phyloP scores from a whole-genome alignment of 2,329 filamentous ascomycete genomes.

The Cladophialophora bantiana region DNA sequence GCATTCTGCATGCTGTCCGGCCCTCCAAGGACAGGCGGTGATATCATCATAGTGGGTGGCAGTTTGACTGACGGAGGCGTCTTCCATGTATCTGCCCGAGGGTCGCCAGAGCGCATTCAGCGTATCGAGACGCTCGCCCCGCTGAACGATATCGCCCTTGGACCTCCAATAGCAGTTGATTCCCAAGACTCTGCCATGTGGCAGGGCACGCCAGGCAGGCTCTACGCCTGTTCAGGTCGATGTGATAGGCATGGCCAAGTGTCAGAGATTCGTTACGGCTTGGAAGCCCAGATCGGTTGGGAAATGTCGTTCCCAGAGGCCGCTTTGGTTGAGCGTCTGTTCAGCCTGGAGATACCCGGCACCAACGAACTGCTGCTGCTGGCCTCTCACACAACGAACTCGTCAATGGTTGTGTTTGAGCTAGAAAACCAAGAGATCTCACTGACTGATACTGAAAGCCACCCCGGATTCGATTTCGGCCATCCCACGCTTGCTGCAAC shows the following conservation, averaged over 20 bases:
- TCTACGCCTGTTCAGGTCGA: conserved; percentile 42
- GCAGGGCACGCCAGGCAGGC: conserved; percentile 19
- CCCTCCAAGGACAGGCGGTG: conserved; percentile 64
- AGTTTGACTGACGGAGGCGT: conserved; percentile 79
- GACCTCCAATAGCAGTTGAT: conserved; percentile 19
- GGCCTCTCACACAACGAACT: conserved; percentile 52
- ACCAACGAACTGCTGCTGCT: conserved; percentile 49
- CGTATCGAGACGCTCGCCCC: conserved; percentile 69
- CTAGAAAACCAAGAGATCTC: conserved; percentile 49
- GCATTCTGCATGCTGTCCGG: conserved; percentile 73
- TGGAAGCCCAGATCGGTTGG: conserved; percentile 70
- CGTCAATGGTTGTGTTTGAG: conserved; percentile 49
- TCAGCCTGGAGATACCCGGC: conserved; percentile 50
- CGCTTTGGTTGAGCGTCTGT: conserved; percentile 51
- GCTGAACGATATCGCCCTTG: conserved; percentile 53
- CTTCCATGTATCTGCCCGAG: conserved; percentile 71
- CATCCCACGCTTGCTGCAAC: conserved; percentile 54
- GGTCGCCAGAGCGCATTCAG: conserved; percentile 62
- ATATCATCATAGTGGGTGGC: conserved; percentile 81
- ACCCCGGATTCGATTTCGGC: conserved; percentile 51
- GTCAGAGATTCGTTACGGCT: conserved; percentile 72
- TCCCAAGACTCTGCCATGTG: conserved; percentile 4
- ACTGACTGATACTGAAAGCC: conserved; percentile 47
- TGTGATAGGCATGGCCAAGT: conserved; percentile 62
- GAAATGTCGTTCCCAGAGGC: conserved; percentile 51